Evolutionary conservation across 495 filamentous ascomycete species (phyloP).

Genomic region (Talaromyces nanjingensis): DNA sequence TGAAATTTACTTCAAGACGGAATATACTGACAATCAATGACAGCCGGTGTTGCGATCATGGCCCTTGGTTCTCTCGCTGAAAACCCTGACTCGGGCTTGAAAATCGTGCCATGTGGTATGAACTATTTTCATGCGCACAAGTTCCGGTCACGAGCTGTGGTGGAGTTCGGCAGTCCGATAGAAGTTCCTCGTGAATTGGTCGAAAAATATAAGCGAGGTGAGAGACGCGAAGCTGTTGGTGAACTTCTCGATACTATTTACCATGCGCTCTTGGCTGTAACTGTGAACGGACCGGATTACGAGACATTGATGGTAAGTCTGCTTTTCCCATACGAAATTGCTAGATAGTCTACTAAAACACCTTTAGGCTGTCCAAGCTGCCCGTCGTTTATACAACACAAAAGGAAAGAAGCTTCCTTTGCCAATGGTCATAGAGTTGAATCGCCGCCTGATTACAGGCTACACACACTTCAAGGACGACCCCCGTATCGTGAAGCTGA

Average conservation of each 20-base stretch:
- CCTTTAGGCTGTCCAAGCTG: slow-evolving; percentile 76
- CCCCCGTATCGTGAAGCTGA: slow-evolving; percentile 70
- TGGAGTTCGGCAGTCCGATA: slow-evolving; percentile 89
- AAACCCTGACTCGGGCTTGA: slow-evolving; percentile 82
- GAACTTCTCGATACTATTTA: slow-evolving; percentile 80
- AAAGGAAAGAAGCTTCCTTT: slow-evolving; percentile 91
- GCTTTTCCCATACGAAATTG: neutral
- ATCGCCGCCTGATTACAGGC: slow-evolving; percentile 84
- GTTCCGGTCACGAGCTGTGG: slow-evolving; percentile 91
- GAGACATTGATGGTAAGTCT: slow-evolving; percentile 83
- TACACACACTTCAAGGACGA: slow-evolving; percentile 93
- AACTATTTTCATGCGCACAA: slow-evolving; percentile 99
- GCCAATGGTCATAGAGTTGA: slow-evolving; percentile 92
- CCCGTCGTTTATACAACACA: slow-evolving; percentile 86
- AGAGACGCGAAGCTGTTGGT: slow-evolving; percentile 78
- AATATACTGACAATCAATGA: slow-evolving; percentile 14
- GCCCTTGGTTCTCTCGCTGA: slow-evolving; percentile 88
- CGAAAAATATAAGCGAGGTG: slow-evolving; percentile 72
- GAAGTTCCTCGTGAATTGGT: slow-evolving; percentile 77
- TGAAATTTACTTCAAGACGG: too few species aligned
- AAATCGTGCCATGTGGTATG: slow-evolving; percentile 99
- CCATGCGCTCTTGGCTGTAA: slow-evolving; percentile 77
- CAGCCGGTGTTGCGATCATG: slow-evolving; percentile 96
- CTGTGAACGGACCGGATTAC: slow-evolving; percentile 89
- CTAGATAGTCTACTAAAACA: neutral